Conservation (phyloP, 306 rosid genomes). For the Cyamopsis tetragonoloba region DNA sequence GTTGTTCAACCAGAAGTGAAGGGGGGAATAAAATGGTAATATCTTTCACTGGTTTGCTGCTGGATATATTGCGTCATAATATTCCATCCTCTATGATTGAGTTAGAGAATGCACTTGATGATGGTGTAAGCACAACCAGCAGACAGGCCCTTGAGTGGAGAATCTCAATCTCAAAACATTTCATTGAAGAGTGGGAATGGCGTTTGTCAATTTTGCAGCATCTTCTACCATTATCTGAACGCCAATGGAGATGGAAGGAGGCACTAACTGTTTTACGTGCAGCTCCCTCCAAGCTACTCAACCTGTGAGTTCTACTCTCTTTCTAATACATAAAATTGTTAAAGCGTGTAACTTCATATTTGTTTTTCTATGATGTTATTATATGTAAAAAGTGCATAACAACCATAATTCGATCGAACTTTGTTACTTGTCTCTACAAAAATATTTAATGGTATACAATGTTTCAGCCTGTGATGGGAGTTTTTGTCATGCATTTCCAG, state of each 20-base stretch:
- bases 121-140: slow-evolving; percentile 48
- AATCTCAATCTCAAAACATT: slow-evolving; percentile 63
- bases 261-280: slow-evolving; percentile 90
- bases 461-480: slow-evolving; percentile 13
- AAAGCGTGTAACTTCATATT: background rate
- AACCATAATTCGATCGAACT: background rate
- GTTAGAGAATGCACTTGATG: slow-evolving; percentile 50
- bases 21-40: slow-evolving; percentile 82
- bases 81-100: slow-evolving; percentile 62
- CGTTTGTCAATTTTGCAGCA: slow-evolving; percentile 94
- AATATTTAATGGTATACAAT: background rate
- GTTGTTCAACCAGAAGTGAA: slow-evolving; percentile 45
- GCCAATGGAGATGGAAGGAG: slow-evolving; percentile 98
- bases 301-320: slow-evolving; percentile 67
- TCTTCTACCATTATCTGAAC: slow-evolving; percentile 88
- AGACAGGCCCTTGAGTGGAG: slow-evolving; percentile 92
- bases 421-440: background rate
- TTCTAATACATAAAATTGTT: background rate
- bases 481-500: background rate
- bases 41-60: slow-evolving; percentile 66
- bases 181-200: slow-evolving; percentile 99
- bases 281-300: slow-evolving; percentile 90
- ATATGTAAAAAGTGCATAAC: background rate
- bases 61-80: slow-evolving; percentile 59
- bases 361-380: background rate